These are phyloP conservation scores for Plasmodium relictum DNA, from an alignment of 169 alveolate species.

Conservation along the genomic window DNA sequence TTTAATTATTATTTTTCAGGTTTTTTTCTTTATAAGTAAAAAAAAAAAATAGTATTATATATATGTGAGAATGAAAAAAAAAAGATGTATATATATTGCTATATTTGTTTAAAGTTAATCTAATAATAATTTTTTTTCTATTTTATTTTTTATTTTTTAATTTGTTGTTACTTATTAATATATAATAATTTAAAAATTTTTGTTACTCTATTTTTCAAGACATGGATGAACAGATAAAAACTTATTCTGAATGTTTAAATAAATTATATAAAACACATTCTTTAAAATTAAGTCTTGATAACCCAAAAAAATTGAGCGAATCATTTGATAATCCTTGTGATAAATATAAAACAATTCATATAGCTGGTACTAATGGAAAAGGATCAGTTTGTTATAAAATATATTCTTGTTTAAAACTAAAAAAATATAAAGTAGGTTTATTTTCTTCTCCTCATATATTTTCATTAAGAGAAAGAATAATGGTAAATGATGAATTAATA, in stretches of 20 bases:
- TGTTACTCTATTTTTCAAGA: not conserved
- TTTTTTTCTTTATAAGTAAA: no score
- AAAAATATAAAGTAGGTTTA: conserved; percentile 89
- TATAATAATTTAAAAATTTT: no score
- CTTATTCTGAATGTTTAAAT: conserved; percentile 51
- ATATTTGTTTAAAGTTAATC: no score
- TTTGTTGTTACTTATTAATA: no score
- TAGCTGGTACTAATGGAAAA: conserved; percentile 95
- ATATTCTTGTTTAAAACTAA: conserved; percentile 78
- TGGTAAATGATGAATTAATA: conserved; percentile 79
- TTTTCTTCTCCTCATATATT: conserved; percentile 94
- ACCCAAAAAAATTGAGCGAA: conserved; percentile 36
- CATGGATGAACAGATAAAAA: conserved; percentile 17
- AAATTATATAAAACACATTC: conserved; percentile 48
- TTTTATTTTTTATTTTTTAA: no score
- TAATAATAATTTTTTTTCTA: no score
- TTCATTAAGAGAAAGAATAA: conserved; percentile 90
- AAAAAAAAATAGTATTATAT: no score
- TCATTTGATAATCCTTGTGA: conserved; percentile 85
- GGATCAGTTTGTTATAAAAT: conserved; percentile 90
- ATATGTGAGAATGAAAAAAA: no score
- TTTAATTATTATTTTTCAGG: no score
- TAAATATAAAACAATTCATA: conserved; percentile 85
- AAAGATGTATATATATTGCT: no score
- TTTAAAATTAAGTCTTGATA: conserved; percentile 60